Evolutionary conservation across 495 filamentous ascomycete genomes (phyloP).

Genomic region (Chaetomidium leptoderma): DNA sequence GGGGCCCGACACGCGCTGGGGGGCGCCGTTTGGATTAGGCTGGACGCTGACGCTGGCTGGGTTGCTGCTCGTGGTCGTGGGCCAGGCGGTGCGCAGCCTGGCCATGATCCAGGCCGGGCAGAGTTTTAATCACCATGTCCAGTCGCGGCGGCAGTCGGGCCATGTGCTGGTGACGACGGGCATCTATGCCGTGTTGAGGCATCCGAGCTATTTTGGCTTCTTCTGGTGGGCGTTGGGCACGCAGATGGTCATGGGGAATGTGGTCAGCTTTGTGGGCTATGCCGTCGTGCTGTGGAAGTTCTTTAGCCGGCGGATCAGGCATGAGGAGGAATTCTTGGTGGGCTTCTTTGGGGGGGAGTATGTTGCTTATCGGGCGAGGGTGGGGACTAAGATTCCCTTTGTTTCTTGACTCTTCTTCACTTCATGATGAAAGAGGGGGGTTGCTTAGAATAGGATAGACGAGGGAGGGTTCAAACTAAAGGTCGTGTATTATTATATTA

Average conservation of each 20-base stretch:
- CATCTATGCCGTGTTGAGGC: slow-evolving; percentile 58
- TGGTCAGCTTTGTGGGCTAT: slow-evolving; percentile 70
- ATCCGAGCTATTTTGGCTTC: slow-evolving; percentile 95
- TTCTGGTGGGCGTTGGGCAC: slow-evolving; percentile 98
- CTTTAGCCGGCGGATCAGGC: slow-evolving; percentile 66
- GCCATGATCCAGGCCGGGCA: slow-evolving; percentile 88
- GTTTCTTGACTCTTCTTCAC: too few relatives aligned
- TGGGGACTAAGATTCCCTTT: slow-evolving; percentile 70
- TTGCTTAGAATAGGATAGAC: background rate
- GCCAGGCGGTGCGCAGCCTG: slow-evolving; percentile 66
- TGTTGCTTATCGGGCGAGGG: slow-evolving; percentile 60
- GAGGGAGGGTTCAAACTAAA: background rate
- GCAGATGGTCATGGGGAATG: slow-evolving; percentile 84
- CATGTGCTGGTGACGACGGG: slow-evolving; percentile 80
- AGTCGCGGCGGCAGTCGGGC: slow-evolving; percentile 56
- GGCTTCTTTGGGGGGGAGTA: slow-evolving; percentile 85
- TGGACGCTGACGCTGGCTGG: slow-evolving; percentile 49
- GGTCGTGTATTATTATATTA: background rate
- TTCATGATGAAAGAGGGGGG: too few relatives aligned
- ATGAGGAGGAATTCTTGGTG: slow-evolving; percentile 74
- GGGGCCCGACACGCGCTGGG: slow-evolving; percentile 50
- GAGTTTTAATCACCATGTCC: slow-evolving; percentile 89
- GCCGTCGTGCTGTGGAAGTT: slow-evolving; percentile 75
- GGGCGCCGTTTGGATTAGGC: slow-evolving; percentile 31
- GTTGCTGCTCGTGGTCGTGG: slow-evolving; percentile 58